Conservation (phyloP, 2,329 filamentous ascomycete species). For the Colletotrichum siamense region DNA sequence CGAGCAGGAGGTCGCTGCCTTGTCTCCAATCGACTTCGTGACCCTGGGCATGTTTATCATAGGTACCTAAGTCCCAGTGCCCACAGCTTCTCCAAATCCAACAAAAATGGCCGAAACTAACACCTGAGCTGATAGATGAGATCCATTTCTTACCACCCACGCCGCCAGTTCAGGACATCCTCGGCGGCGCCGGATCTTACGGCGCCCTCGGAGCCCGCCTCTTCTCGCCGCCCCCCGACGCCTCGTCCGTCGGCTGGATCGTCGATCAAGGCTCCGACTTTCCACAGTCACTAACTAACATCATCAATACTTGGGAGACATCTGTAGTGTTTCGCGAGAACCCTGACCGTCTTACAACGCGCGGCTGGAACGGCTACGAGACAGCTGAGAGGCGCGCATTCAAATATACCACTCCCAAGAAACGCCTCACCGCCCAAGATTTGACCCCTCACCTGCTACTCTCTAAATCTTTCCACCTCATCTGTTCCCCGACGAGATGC, state of each 20-base stretch:
- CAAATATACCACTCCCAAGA: conserved; percentile 86
- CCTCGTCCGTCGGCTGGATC: conserved; percentile 82
- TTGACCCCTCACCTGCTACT: conserved; percentile 70
- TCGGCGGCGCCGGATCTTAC: conserved; percentile 91
- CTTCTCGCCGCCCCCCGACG: conserved; percentile 73
- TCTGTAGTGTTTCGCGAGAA: conserved; percentile 73
- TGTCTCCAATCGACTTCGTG: conserved; percentile 63
- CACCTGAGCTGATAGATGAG: conserved; percentile 68
- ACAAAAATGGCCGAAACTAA: background rate
- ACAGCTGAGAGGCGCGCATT: conserved; percentile 75
- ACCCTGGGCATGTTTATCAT: conserved; percentile 79
- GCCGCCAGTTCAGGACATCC: conserved; percentile 72
- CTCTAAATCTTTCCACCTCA: conserved; percentile 83
- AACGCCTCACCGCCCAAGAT: conserved; percentile 76
- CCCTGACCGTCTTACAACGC: conserved; percentile 75
- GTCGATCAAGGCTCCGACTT: conserved; percentile 92
- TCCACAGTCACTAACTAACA: conserved; percentile 65
- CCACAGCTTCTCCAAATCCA: background rate
- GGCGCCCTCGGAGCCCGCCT: conserved; percentile 88
- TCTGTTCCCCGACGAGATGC: conserved; percentile 81
- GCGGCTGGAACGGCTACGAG: conserved; percentile 91
- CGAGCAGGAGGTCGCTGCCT: conserved; percentile 33
- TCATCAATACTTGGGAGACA: conserved; percentile 79
- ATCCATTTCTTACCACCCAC: conserved; percentile 82
- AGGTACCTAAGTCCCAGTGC: conserved; percentile 48